These are phyloP conservation scores for Acrocalymma vagum DNA, from an alignment of 2,329 filamentous ascomycete genomes.

Conservation along the genomic window DNA sequence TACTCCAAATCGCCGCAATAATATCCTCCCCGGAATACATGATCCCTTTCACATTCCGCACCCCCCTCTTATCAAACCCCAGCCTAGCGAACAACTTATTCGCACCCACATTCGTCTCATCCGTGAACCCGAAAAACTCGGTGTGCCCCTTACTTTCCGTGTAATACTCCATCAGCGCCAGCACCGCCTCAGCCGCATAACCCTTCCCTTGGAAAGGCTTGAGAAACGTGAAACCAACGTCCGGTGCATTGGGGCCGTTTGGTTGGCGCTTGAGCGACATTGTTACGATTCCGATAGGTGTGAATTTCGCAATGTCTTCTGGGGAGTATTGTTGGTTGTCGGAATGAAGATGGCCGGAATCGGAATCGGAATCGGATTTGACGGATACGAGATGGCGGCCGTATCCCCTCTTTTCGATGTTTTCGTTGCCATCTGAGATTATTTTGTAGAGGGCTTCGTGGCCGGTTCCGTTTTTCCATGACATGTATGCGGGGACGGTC, in stretches of 20 bases:
- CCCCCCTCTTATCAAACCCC: slow-evolving; percentile 26
- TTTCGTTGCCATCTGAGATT: slow-evolving; percentile 11
- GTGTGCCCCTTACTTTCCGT: slow-evolving; percentile 12
- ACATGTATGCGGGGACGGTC: too few species aligned
- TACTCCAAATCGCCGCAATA: slow-evolving; percentile 17
- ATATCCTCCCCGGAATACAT: slow-evolving; percentile 3
- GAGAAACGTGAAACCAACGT: slow-evolving; percentile 28
- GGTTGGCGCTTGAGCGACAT: slow-evolving; percentile 32
- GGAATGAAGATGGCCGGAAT: too few species aligned
- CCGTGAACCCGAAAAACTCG: slow-evolving; percentile 23
- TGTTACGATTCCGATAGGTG: slow-evolving; percentile 26
- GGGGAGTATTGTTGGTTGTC: slow-evolving; percentile 1
- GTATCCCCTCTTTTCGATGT: slow-evolving; percentile 33
- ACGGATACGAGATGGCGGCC: slow-evolving; percentile 38
- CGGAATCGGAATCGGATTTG: slow-evolving; percentile 9
- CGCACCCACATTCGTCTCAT: slow-evolving; percentile 22
- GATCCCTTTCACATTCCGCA: slow-evolving; percentile 13
- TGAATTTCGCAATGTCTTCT: background rate
- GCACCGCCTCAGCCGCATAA: slow-evolving; percentile 29
- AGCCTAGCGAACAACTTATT: slow-evolving; percentile 25
- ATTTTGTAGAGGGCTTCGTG: slow-evolving; percentile 20
- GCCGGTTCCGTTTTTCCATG: too few species aligned
- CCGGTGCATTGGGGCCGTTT: slow-evolving; percentile 22
- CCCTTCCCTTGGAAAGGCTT: slow-evolving; percentile 20
- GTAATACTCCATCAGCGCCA: slow-evolving; percentile 16